Conservation (phyloP, 2,329 filamentous ascomycete species). For the Sarocladium oryzae region DNA sequence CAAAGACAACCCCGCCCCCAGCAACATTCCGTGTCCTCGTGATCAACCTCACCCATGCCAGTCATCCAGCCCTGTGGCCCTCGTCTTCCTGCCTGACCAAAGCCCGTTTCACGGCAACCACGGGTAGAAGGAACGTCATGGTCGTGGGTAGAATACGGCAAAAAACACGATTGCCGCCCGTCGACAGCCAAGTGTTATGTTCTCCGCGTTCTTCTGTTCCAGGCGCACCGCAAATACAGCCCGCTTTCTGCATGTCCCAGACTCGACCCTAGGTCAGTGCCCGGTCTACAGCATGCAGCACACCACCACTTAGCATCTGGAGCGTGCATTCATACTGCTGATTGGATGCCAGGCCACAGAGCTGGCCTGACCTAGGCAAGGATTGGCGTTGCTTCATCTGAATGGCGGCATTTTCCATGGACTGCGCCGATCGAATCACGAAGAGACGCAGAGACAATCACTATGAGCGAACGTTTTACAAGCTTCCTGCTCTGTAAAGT, state of each 20-base stretch:
- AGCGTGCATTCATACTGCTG: background rate
- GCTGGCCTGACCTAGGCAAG: background rate
- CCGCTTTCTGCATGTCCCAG: background rate
- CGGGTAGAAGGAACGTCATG: background rate
- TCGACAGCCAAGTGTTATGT: too few relatives aligned
- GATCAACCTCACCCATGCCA: background rate
- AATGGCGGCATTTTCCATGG: background rate
- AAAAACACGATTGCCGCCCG: background rate
- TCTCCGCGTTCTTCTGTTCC: too few relatives aligned
- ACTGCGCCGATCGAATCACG: too few relatives aligned
- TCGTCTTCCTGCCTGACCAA: too few relatives aligned
- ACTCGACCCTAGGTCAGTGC: background rate
- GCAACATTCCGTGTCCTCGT: slow-evolving; percentile 2
- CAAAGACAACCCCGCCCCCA: background rate
- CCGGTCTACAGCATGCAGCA: slow-evolving; percentile 5
- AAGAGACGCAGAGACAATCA: too few relatives aligned
- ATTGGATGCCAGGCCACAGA: background rate
- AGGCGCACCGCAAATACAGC: too few relatives aligned
- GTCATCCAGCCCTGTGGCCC: background rate
- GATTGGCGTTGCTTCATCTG: background rate
- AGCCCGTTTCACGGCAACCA: background rate
- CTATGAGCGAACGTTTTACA: too few relatives aligned
- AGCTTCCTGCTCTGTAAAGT: too few relatives aligned
- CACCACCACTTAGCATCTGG: background rate
- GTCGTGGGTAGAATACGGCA: background rate